These are phyloP conservation scores for Fusarium austroafricanum DNA, from an alignment of 2,329 filamentous ascomycete species.

Conservation along the genomic window DNA sequence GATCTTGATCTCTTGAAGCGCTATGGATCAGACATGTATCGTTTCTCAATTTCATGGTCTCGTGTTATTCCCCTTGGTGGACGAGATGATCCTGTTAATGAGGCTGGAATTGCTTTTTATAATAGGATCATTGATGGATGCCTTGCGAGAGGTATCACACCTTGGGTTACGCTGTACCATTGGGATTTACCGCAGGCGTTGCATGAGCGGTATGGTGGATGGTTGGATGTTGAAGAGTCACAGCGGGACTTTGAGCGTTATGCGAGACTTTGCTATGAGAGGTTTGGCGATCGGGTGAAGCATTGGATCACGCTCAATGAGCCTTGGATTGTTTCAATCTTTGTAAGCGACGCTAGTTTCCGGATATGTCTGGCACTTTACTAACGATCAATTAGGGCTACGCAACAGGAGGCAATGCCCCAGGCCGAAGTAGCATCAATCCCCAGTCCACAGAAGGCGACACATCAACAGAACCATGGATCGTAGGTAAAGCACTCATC, in stretches of 20 bases:
- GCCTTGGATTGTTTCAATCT: conserved; percentile 53
- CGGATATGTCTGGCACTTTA: too few relatives aligned
- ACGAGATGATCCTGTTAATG: conserved; percentile 70
- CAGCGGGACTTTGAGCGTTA: conserved; percentile 53
- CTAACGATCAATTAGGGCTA: too few relatives aligned
- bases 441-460: conserved; percentile 44
- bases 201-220: conserved; percentile 53
- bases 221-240: conserved; percentile 49
- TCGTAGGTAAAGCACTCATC: conserved; percentile 52
- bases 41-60: conserved; percentile 75
- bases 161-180: conserved; percentile 73
- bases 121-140: conserved; percentile 69
- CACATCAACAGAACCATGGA: conserved; percentile 53
- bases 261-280: conserved; percentile 51
- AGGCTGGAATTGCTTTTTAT: conserved; percentile 70
- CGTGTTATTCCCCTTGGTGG: conserved; percentile 74
- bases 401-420: conserved; percentile 51
- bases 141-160: conserved; percentile 66
- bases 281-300: conserved; percentile 56
- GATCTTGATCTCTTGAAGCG: conserved; percentile 70
- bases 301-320: conserved; percentile 57
- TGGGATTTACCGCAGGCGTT: conserved; percentile 64
- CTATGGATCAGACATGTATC: conserved; percentile 69
- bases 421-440: conserved; percentile 48
- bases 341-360: too few relatives aligned